Conservation (phyloP, 1,284 basidiomycete genomes). For the Cutaneotrichosporon cyanovorans region DNA sequence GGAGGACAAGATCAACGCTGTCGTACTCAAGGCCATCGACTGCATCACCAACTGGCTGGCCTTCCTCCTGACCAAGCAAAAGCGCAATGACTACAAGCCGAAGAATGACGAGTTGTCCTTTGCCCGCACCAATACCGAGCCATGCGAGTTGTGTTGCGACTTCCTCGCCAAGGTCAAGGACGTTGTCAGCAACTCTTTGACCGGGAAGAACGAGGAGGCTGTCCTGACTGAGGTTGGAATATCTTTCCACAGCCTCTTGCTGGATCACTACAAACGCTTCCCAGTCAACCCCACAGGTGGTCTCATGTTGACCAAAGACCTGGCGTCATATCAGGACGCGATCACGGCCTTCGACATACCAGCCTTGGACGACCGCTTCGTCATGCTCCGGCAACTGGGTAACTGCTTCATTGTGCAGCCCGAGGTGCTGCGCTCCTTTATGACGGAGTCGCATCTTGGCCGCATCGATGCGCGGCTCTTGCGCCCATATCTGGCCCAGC, state of each 20-base stretch:
- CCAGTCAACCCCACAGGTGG: slow-evolving; percentile 94
- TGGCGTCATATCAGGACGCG: slow-evolving; percentile 93
- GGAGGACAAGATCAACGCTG: slow-evolving; percentile 74
- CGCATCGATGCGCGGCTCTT: slow-evolving; percentile 81
- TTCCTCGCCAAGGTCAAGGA: slow-evolving; percentile 73
- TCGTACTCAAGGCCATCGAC: slow-evolving; percentile 79
- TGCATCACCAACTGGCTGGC: slow-evolving; percentile 66
- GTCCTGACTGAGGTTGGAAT: slow-evolving; percentile 92
- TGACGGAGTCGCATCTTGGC: slow-evolving; percentile 83
- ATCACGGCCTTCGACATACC: slow-evolving; percentile 73
- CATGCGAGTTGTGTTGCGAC: slow-evolving; percentile 82
- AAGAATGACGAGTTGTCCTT: slow-evolving; percentile 92
- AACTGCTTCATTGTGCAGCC: slow-evolving; percentile 93
- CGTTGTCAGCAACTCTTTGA: slow-evolving; percentile 63
- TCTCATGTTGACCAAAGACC: slow-evolving; percentile 93
- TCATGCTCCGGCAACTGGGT: slow-evolving; percentile 95
- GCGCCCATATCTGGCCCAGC: slow-evolving; percentile 81
- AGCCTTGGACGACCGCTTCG: slow-evolving; percentile 86
- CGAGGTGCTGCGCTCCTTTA: slow-evolving; percentile 85
- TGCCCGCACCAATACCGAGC: slow-evolving; percentile 88
- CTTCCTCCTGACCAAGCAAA: slow-evolving; percentile 72
- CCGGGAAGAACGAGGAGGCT: slow-evolving; percentile 83
- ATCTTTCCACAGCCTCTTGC: slow-evolving; percentile 85
- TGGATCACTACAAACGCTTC: slow-evolving; percentile 94
- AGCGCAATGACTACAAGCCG: slow-evolving; percentile 94